These are phyloP conservation scores for Bondarzewia mesenterica DNA, from an alignment of 1,284 basidiomycete species.

Conservation along the genomic window DNA sequence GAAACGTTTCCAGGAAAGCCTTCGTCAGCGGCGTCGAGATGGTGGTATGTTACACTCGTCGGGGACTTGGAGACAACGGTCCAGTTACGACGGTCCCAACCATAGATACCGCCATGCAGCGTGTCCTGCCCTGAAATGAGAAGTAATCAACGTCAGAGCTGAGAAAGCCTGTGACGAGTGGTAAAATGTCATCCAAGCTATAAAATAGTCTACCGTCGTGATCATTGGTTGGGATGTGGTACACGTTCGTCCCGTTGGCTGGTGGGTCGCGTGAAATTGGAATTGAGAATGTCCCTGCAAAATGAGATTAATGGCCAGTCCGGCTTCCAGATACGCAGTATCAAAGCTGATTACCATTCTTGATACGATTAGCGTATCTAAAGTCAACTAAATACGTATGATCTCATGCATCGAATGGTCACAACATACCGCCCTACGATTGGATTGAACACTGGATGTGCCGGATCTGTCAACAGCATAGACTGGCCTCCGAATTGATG, in stretches of 20 bases:
- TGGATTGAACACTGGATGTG: conserved; percentile 41
- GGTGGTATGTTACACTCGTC: conserved; percentile 41
- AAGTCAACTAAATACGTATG: neutral
- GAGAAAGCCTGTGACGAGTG: too few species aligned
- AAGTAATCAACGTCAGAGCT: too few species aligned
- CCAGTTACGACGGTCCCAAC: conserved; percentile 52
- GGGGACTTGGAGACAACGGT: conserved; percentile 32
- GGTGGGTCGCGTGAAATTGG: conserved; percentile 41
- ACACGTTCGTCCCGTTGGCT: conserved; percentile 36
- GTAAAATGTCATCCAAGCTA: too few species aligned
- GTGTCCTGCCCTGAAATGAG: conserved; percentile 30
- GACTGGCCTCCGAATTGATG: too few species aligned
- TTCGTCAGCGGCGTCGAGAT: conserved; percentile 42
- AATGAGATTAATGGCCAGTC: neutral
- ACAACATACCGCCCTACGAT: conserved; percentile 35
- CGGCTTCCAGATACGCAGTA: neutral
- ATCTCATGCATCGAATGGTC: neutral
- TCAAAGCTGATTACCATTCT: conserved; percentile 30
- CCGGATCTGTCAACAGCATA: conserved; percentile 34
- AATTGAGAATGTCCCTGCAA: conserved; percentile 43
- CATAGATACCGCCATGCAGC: conserved; percentile 43
- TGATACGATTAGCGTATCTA: conserved; percentile 43
- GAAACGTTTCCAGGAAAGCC: conserved; percentile 47
- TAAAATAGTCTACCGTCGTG: conserved; percentile 24
- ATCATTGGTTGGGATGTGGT: conserved; percentile 44